Conservation (phyloP, 1,139 yeast species). For the Kodamaea ohmeri region DNA sequence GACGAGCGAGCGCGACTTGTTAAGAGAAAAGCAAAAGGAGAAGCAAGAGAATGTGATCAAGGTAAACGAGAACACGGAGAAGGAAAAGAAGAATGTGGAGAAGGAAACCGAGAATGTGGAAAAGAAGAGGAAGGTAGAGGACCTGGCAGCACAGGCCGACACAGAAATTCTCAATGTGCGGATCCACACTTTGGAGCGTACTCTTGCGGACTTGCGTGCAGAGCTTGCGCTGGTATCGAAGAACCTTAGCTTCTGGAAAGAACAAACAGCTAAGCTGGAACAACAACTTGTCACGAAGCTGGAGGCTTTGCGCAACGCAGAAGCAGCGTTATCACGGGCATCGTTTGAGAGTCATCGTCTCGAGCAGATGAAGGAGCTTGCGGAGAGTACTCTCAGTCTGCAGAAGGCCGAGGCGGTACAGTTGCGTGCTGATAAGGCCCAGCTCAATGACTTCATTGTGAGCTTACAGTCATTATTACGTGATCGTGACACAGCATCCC, state of each 20-base stretch:
- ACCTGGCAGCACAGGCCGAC: too few relatives aligned
- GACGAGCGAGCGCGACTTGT: conserved; percentile 63
- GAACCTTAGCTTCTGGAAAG: conserved; percentile 44
- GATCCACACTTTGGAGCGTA: conserved; percentile 15
- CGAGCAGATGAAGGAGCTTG: conserved; percentile 3
- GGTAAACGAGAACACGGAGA: conserved; percentile 27
- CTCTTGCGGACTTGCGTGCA: conserved; percentile 25
- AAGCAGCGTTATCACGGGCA: conserved; percentile 26
- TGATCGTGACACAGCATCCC: conserved; percentile 57
- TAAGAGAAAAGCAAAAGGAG: conserved; percentile 21
- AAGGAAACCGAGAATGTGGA: background rate
- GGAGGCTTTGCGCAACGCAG: conserved; percentile 55
- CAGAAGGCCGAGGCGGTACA: conserved; percentile 53
- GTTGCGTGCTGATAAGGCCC: conserved; percentile 57
- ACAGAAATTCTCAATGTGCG: background rate
- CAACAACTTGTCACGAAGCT: conserved; percentile 51
- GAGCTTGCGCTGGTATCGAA: conserved; percentile 21
- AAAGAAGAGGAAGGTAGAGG: too few relatives aligned
- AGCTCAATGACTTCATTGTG: conserved; percentile 57
- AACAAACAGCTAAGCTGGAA: conserved; percentile 56
- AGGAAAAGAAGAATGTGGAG: conserved; percentile 23
- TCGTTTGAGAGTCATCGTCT: background rate
- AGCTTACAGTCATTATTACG: conserved; percentile 60
- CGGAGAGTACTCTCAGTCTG: conserved; percentile 21
- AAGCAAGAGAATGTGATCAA: conserved; percentile 13